A percentile compares a stretch with the other conserved stretches of the same genome.
Evolutionary conservation across 225 moss, liverwort and hornwort genomes (phyloP).

Genomic region (Marchantia polymorpha): DNA sequence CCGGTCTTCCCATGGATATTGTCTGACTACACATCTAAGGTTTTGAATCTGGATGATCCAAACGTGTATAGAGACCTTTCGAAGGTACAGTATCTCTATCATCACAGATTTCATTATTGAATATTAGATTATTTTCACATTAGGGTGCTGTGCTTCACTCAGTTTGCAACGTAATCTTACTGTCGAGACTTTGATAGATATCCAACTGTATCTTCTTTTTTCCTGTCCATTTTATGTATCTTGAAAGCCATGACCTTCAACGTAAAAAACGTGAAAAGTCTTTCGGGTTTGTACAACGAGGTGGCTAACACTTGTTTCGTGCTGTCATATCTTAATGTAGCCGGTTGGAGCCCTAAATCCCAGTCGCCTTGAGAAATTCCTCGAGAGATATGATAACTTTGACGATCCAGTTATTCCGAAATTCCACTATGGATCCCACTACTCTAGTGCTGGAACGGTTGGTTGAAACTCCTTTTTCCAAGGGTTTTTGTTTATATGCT

Average conservation of each 20-base stretch:
- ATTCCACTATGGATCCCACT: constrained; percentile 92
- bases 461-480: constrained; percentile 24
- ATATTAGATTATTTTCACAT: background rate
- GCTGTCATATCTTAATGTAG: constrained; percentile 40
- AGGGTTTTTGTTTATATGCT: background rate
- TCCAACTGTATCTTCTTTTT: background rate
- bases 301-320: background rate
- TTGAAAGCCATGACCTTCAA: background rate
- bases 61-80: constrained; percentile 82
- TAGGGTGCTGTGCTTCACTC: background rate
- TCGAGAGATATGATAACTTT: constrained; percentile 84
- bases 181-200: too few species aligned
- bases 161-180: background rate
- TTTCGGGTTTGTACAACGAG: background rate
- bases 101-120: background rate
- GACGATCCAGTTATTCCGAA: constrained; percentile 87
- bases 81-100: constrained; percentile 52
- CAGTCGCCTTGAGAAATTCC: constrained; percentile 63
- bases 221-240: background rate
- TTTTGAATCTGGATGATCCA: constrained; percentile 79
- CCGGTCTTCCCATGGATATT: constrained; percentile 97
- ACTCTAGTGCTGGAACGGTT: constrained; percentile 84
- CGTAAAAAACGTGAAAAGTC: background rate
- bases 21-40: constrained; percentile 73
- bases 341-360: constrained; percentile 86